phyloP scores from a whole-genome alignment of 768 basidiomycete genomes.

The Hygrocybe punicea region DNA sequence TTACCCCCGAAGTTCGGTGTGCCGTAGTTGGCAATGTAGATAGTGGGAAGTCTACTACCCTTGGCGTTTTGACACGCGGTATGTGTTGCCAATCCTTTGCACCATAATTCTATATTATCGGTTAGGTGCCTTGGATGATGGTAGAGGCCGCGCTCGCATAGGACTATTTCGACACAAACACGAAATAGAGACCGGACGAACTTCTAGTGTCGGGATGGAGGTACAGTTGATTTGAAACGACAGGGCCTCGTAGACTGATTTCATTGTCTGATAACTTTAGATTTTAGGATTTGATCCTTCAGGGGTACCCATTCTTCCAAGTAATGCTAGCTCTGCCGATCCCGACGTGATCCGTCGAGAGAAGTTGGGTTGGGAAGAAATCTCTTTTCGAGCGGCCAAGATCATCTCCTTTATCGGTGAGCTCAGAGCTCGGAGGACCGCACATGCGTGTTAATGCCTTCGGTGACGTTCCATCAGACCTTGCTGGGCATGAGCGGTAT shows the following conservation, averaged over 20 bases:
- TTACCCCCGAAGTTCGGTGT: conserved; percentile 89
- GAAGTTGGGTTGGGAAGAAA: conserved; percentile 94
- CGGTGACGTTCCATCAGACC: conserved; percentile 46
- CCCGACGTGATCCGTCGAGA: conserved; percentile 70
- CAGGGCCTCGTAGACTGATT: too few species aligned
- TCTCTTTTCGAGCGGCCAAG: conserved; percentile 82
- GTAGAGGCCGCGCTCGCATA: conserved; percentile 77
- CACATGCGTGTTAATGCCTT: neutral
- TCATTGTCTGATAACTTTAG: conserved; percentile 33
- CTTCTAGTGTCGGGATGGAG: conserved; percentile 96
- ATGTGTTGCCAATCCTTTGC: conserved; percentile 20
- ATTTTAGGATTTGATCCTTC: conserved; percentile 83
- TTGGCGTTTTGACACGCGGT: conserved; percentile 95
- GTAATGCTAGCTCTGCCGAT: conserved; percentile 52
- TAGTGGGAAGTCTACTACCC: conserved; percentile 90
- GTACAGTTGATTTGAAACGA: conserved; percentile 39
- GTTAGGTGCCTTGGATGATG: conserved; percentile 73
- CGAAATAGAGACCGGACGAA: conserved; percentile 93
- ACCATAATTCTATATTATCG: conserved; percentile 15
- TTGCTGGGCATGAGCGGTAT: conserved; percentile 94
- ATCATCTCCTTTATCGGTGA: conserved; percentile 89
- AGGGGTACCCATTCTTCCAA: conserved; percentile 77
- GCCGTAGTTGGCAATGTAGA: conserved; percentile 96
- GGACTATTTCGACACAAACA: conserved; percentile 95
- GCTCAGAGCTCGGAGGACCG: conserved; percentile 7